Evolutionary conservation across 805 yeast genomes (phyloP), one percentile per base, ranked within the genome.

Genomic region (Jamesozyma spencerorum): DNA sequence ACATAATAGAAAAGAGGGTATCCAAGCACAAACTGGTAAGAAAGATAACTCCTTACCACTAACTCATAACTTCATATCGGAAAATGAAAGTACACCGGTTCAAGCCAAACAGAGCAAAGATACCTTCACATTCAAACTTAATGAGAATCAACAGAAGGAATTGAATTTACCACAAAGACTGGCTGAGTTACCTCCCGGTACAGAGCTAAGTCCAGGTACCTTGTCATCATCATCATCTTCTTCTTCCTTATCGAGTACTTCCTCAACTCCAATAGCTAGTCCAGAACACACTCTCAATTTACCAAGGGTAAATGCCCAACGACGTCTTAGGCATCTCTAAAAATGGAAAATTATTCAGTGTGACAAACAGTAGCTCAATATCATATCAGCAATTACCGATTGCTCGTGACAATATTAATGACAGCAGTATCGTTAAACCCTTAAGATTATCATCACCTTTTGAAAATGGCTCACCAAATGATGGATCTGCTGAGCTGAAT

Each of bases 221-320:
- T 36, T 47, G n/a, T 42, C 46, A 33, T 37, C 46, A 7, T 44
- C 54, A n/a, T 41, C 51, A 2, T 31, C 38, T 4, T 40, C 46
- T 30, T 46, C 50, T 10, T 42, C 50, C 14, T 17, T 30, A 7
- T 35, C 47, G 10, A 44, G 45, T 24, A 36, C 35, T 13, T 39
- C 39, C 3, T 48, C 55, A 2, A 47, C 54, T 1, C 57, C 52
- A 5, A 31, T 49, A 13, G 40, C 44, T 4, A 46, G 48, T 17
- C 48, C 50, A 5, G 40, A 41, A 28, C 34, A 41, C 31, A 33
- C 22, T 24, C 6, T 11, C 7, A 11, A 18, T 5, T 12, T 18
- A 20, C 13, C 22, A 28, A 27, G 15, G 18, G 11, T 37, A 27
- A 14, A 27, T 15, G 19, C n/a, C 5, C 17, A 34, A 15, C 45